Evolutionary conservation across 306 rosid species (phyloP).

Genomic region (Quercus dentata): DNA sequence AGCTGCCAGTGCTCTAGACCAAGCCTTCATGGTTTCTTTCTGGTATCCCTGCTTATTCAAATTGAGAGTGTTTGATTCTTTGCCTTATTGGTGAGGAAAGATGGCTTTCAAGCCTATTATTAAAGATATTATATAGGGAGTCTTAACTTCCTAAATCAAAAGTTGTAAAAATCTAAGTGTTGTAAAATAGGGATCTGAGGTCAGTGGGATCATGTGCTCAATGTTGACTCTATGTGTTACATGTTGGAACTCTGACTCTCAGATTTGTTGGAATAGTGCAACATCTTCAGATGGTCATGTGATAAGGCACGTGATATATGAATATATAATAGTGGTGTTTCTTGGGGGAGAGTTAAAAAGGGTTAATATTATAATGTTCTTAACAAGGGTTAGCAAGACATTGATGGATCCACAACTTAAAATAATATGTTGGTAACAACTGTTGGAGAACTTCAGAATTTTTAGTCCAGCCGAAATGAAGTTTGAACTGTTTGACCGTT

Average conservation of each 20-base stretch:
- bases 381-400: slow-evolving; percentile 4
- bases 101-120: slow-evolving; percentile 12
- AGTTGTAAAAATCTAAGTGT: slow-evolving; percentile 15
- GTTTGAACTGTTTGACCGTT: background rate
- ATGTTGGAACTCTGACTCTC: slow-evolving; percentile 25
- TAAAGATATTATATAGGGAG: slow-evolving; percentile 20
- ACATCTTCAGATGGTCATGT: slow-evolving; percentile 37
- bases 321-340: slow-evolving; percentile 10
- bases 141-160: slow-evolving; percentile 11
- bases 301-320: slow-evolving; percentile 52
- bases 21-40: slow-evolving; percentile 36
- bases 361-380: slow-evolving; percentile 13
- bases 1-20: slow-evolving; percentile 51
- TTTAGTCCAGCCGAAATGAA: background rate
- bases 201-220: slow-evolving; percentile 60
- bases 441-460: too few species aligned
- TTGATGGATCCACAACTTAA: slow-evolving; percentile 19
- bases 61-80: background rate
- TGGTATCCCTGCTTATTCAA: background rate
- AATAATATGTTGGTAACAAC: slow-evolving; percentile 11
- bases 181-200: slow-evolving; percentile 33
- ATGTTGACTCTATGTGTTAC: slow-evolving; percentile 25
- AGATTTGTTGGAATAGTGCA: slow-evolving; percentile 23
- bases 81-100: slow-evolving; percentile 21
- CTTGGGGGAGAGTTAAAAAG: slow-evolving; percentile 28